These are phyloP conservation scores for Ceratobasidium sp. DNA, from an alignment of 1,284 basidiomycete genomes.

Conservation along the genomic window DNA sequence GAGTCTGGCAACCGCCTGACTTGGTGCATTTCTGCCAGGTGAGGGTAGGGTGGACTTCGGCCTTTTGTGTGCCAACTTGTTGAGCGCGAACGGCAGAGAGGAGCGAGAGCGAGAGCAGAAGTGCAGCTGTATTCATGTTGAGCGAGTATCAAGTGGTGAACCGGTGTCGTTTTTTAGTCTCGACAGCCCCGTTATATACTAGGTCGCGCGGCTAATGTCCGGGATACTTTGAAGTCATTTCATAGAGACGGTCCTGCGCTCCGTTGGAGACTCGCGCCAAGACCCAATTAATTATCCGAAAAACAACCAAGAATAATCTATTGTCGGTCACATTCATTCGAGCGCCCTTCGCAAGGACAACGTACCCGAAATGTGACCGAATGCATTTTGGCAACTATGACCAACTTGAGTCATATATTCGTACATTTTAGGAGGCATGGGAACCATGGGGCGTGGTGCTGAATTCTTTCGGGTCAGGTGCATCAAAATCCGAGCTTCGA, in stretches of 20 bases:
- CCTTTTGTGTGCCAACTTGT: constrained; percentile 38
- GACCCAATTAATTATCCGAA: not conserved
- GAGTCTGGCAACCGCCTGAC: constrained; percentile 38
- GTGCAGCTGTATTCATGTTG: constrained; percentile 26
- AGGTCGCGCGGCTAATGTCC: not conserved
- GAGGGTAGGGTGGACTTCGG: constrained; percentile 42
- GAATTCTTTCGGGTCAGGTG: not conserved
- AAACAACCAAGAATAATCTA: constrained; percentile 1
- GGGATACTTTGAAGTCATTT: not conserved
- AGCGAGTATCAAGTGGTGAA: not conserved
- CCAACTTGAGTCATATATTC: constrained; percentile 1
- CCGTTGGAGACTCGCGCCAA: not conserved
- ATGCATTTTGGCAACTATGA: not conserved
- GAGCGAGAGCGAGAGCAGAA: constrained; percentile 33
- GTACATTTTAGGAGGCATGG: not conserved
- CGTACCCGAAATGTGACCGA: constrained; percentile 12
- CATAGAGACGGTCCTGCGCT: not conserved
- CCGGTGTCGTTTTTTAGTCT: not conserved
- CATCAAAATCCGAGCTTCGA: not conserved
- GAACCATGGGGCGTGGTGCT: not conserved
- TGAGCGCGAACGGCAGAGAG: constrained; percentile 37
- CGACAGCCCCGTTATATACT: constrained; percentile 7
- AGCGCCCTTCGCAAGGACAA: too few species aligned
- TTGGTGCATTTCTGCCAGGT: constrained; percentile 43
- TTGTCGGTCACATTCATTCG: not conserved